Base-by-base conservation (phyloP, 768 basidiomycete genomes). In the Serpula lacrymans region DNA sequence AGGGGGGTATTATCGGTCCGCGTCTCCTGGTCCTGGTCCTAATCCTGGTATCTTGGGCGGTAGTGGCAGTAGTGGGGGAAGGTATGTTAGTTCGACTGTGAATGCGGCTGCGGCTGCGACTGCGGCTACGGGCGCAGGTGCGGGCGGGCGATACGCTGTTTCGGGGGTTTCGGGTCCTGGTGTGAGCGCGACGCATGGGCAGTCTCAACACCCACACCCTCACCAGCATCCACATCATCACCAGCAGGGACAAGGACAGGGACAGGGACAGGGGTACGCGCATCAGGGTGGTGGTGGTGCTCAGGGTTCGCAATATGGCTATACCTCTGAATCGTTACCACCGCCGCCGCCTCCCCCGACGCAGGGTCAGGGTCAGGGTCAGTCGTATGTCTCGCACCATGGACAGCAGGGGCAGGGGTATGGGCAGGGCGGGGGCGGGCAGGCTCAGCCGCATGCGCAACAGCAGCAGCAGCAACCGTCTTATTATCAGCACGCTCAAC, bases 381-480 rank as follows among this genome's bases (percentile, higher is more conserved):
- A 41, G 5, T 35, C 49, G 20, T 52, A 56, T 36, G 54, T 54
- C 50, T 17, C 54, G 50, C 29, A 43, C 46, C 52, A 54, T 20
- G 51, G 52, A 20, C 51, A 51, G 34, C 49, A 52, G 18, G 41
- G 46, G 16, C 64, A 65, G 43, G 53, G 43, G 16, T 59, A 59
- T 41, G 50, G 47, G 30, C 53, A 17, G 43, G 49, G 18, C 54
- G 55, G 20, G 53, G 46, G 35, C 52, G 34, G 10, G 33, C 37
- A 22, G 33, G 47, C 38, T 26, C 52, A 21, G 33, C 50, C 36
- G 27, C 45, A 32, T 23, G 48, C 46, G 31, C 54, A 36, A 9
- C 48, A 30, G 29, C 47, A 39, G 29, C 54, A 47, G 31, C 34
- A 33, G 3, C 49, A 47, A 12, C 42, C 34, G 22, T 46, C 36